Base-by-base conservation (phyloP, 495 filamentous ascomycete species). In the Penicillium paxilli region DNA sequence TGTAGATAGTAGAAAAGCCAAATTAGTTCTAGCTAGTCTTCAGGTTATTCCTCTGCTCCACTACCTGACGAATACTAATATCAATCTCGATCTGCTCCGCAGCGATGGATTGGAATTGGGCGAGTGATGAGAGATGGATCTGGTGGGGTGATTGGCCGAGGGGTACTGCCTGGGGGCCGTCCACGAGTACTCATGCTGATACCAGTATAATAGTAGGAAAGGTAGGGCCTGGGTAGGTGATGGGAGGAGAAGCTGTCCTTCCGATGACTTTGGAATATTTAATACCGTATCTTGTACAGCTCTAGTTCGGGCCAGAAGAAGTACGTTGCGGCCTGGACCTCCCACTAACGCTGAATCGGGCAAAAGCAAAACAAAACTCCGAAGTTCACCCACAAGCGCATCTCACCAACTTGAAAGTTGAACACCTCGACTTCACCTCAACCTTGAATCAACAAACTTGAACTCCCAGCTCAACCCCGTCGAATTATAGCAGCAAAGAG, bases 331-430 rank as follows among this genome's bases (percentile, higher is more conserved):
- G n/a, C n/a, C n/a, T n/a, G n/a, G n/a, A n/a, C n/a, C n/a, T n/a
- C n/a, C n/a, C n/a, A 46, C 51, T 51, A 47, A 47, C 32, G 52
- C 59, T n/a, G 55, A 51, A 60, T 56, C 40, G 38, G 62, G 62
- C 19, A 65, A 65, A 65, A 62, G 30, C 54, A 62, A 62, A 65
- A 65, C 62, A 59, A 48, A 58, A 45, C 51, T 16, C 47, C 45
- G 23, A 51, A 52, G 32, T 44, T 54, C 41, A 37, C 30, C 58
- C 45, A 52, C 16, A 30, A 44, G 35, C 35, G 35, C 20, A 50
- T 42, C 35, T n/a, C n/a, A n/a, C n/a, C n/a, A n/a, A n/a, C n/a
- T n/a, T n/a, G n/a, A n/a, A n/a, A n/a, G n/a, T n/a, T n/a, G n/a
- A n/a, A n/a, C n/a, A n/a, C n/a, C n/a, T n/a, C n/a, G n/a, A n/a